These are phyloP conservation scores for Scleromitrula shiraiana DNA, from an alignment of 2,329 filamentous ascomycete genomes.

Conservation along the genomic window DNA sequence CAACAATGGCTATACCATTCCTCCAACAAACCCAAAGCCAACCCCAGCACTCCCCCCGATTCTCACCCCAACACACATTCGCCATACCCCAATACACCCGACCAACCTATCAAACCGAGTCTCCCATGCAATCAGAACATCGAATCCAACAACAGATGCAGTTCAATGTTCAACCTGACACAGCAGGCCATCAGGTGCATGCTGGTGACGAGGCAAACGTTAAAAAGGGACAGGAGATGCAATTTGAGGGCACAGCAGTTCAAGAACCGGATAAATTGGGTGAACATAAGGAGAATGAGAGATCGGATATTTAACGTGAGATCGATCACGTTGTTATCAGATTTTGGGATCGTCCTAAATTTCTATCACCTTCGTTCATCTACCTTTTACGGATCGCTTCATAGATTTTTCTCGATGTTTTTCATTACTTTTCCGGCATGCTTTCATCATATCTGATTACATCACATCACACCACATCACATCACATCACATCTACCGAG, in stretches of 20 bases:
- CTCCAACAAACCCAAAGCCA: too few relatives aligned
- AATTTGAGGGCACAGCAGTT: conserved; percentile 1
- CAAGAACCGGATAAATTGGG: neutral
- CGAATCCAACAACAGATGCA: neutral
- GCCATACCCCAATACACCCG: neutral
- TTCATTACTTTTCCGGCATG: too few relatives aligned
- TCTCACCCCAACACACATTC: too few relatives aligned
- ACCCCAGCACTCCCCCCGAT: too few relatives aligned
- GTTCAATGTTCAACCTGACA: neutral
- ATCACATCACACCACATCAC: too few relatives aligned
- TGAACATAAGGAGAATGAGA: neutral
- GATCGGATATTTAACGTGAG: neutral
- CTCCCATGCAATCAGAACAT: neutral
- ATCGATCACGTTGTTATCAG: neutral
- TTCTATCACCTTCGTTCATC: too few relatives aligned
- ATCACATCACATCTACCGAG: too few relatives aligned
- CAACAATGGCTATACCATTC: too few relatives aligned
- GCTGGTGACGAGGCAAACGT: neutral
- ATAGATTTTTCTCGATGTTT: too few relatives aligned
- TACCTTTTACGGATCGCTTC: neutral
- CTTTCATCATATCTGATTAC: too few relatives aligned
- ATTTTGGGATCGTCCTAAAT: too few relatives aligned
- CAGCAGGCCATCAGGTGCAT: conserved; percentile 1
- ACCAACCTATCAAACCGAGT: neutral
- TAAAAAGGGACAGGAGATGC: conserved; percentile 2